Evolutionary conservation across 2,329 filamentous ascomycete genomes (phyloP), one percentile per base, ranked within the genome.

Genomic region (Apiospora rasikravindrae): DNA sequence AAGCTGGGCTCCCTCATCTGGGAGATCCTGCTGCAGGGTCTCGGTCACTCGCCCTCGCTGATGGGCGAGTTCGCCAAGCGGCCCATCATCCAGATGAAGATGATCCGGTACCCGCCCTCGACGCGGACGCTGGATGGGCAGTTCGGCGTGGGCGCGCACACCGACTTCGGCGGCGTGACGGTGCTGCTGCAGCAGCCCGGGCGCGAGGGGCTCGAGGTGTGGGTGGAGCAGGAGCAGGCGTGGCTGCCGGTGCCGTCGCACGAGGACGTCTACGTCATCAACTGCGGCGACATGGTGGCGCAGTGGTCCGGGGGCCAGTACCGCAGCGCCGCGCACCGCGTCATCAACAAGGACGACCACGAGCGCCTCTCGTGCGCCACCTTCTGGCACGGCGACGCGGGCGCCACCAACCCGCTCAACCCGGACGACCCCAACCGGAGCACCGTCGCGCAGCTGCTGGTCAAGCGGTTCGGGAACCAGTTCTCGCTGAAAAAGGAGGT

Each of bases 221-320:
- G 73, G 74, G 42, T 74, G 33, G 70, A 74, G 42, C 33, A 53
- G 0, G 71, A 44, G 2, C n/a, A 74, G 47, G 69, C 72, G 16
- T 79, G 77, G 76, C 33, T 77, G 4, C 19, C 53, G 0, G 75
- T 77, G 0, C 76, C 75, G 3, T 73, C 74, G 2, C 7, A 73
- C 1, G 75, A 77, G 57, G 75, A 68, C 42, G 77, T 77, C 7
- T 83, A 79, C 67, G 81, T 84, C 8, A 81, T 83, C 71, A 83
- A 84, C 67, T 78, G 81, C 33, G 82, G 82, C 4, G 81, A 83
- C 69, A 79, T 83, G 77, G 75, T 83, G 71, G 74, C 80, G 74
- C 77, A 76, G 33, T 0, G 79, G 78, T 8, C 47, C 4, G 19
- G 19, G 22, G 47, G 19, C 47, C 22, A 76, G 53, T 81, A 81